Conservation (phyloP, 805 yeast genomes). For the Brettanomyces naardenensis region DNA sequence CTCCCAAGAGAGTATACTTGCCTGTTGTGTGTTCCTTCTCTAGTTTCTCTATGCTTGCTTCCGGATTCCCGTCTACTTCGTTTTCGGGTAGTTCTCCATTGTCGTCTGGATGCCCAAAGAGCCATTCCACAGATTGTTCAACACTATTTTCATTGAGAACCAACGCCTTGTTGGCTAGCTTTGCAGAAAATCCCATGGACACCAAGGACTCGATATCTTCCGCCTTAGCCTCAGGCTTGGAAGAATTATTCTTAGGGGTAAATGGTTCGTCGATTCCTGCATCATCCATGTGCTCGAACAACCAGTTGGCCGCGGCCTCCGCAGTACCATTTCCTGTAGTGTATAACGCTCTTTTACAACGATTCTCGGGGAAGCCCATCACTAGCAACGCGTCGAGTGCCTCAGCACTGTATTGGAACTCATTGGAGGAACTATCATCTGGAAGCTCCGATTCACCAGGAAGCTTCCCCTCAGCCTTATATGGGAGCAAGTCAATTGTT, state of each 20-base stretch:
- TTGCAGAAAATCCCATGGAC: constrained; percentile 71
- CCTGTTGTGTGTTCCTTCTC: constrained; percentile 4
- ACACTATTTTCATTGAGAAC: constrained; percentile 48
- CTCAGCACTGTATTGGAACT: constrained; percentile 47
- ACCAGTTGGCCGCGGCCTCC: constrained; percentile 86
- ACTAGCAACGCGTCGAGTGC: constrained; percentile 48
- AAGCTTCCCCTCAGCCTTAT: constrained; percentile 33
- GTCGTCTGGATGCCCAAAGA: constrained; percentile 75
- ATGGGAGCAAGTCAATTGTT: constrained; percentile 35
- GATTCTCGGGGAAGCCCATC: constrained; percentile 83
- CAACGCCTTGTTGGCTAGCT: constrained; percentile 69
- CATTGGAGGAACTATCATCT: constrained; percentile 12
- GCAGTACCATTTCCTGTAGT: constrained; percentile 55
- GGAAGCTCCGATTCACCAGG: constrained; percentile 33
- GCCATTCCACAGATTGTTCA: constrained; percentile 85
- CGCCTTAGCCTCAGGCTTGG: constrained; percentile 15
- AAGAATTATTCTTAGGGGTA: constrained; percentile 8
- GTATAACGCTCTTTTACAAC: constrained; percentile 60
- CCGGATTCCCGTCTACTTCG: neutral
- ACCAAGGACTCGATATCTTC: constrained; percentile 40
- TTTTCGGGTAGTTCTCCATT: constrained; percentile 44
- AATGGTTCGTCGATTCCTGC: constrained; percentile 64
- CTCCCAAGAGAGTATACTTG: constrained; percentile 46
- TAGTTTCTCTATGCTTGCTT: constrained; percentile 9
- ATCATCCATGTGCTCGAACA: constrained; percentile 85